Evolutionary conservation across 2,329 filamentous ascomycete species (phyloP), one percentile per base, ranked within the genome.

Genomic region (Apiospora pterosperma): DNA sequence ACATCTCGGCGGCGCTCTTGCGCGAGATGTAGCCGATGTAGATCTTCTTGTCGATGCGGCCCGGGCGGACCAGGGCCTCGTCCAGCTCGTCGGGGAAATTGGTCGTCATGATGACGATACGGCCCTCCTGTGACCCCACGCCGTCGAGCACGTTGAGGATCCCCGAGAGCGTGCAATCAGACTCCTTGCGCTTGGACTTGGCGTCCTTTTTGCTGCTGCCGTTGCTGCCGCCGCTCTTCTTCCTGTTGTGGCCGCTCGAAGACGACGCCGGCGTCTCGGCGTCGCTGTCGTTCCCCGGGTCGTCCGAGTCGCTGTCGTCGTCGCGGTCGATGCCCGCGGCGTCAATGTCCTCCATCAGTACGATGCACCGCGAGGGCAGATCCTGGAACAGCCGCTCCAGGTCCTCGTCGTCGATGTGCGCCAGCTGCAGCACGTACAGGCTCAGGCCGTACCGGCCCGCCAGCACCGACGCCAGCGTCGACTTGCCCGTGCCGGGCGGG

Each of bases 321-420:
- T 55, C 48, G 28, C 48, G 48, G 72, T 95, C 95, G 63, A 87
- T 86, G 76, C 96, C 96, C 0, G 93, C 93, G 1, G 93, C 93
- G 74, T 97, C 93, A 1, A 93, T 92, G 73, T 97, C 93, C 77
- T 97, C 93, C 19, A 97, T 82, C 59, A 97, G 78, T 21, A 96
- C 85, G 16, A 97, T 82, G 8, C 91, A 95, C 63, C 92, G 85
- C 64, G 88, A 87, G 0, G 93, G 93, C 52, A 97, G 83, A 73
- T 93, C 92, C n/a, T 91, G 92, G 64, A 97, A 82, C 28, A 97
- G 85, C 70, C 92, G 90, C 38, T 93, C 93, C 63, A 97, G 79
- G 67, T 92, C 87, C 73, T 97, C 93, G 71, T 97, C 93, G 5
- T 72, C 76, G 11, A 69, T 72, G n/a, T 72, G 69, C 36, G 77